These are phyloP conservation scores for Vicia sativa DNA, from an alignment of 306 rosid species.

Conservation along the genomic window DNA sequence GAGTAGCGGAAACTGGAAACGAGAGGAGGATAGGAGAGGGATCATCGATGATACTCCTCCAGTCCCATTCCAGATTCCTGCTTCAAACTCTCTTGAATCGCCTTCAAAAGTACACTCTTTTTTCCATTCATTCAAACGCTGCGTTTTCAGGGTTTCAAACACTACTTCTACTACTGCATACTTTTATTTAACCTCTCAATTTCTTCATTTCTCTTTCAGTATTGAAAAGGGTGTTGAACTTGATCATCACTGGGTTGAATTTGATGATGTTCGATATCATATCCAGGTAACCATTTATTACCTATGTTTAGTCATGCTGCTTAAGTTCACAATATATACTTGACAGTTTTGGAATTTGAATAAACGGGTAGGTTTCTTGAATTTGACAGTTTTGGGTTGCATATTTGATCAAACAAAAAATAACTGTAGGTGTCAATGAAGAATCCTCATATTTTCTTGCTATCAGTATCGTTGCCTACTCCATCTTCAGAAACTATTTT, in stretches of 20 bases:
- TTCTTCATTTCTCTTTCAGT: slow-evolving; percentile 46
- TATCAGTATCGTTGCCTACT: slow-evolving; percentile 78
- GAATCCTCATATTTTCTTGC: slow-evolving; percentile 67
- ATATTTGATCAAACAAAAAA: slow-evolving; percentile 30
- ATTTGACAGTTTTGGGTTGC: slow-evolving; percentile 28
- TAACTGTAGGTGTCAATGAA: slow-evolving; percentile 73
- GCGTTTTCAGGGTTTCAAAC: too few relatives aligned
- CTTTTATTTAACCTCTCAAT: background rate
- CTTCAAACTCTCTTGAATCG: slow-evolving; percentile 82
- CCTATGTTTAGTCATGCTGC: background rate
- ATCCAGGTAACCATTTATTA: slow-evolving; percentile 59
- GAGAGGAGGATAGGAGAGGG: background rate
- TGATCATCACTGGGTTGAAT: slow-evolving; percentile 95
- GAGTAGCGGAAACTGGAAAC: background rate
- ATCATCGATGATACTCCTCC: slow-evolving; percentile 78
- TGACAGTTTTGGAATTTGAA: slow-evolving; percentile 31
- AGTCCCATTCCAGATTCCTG: slow-evolving; percentile 90
- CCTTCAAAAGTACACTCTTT: slow-evolving; percentile 42
- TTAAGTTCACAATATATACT: background rate
- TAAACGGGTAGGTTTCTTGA: slow-evolving; percentile 6
- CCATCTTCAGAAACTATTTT: slow-evolving; percentile 90
- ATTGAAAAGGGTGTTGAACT: slow-evolving; percentile 82
- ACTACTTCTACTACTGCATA: background rate
- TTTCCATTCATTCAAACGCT: background rate
- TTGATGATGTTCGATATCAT: slow-evolving; percentile 92